phyloP scores from a whole-genome alignment of 306 rosid species.

The Inga laurina region DNA sequence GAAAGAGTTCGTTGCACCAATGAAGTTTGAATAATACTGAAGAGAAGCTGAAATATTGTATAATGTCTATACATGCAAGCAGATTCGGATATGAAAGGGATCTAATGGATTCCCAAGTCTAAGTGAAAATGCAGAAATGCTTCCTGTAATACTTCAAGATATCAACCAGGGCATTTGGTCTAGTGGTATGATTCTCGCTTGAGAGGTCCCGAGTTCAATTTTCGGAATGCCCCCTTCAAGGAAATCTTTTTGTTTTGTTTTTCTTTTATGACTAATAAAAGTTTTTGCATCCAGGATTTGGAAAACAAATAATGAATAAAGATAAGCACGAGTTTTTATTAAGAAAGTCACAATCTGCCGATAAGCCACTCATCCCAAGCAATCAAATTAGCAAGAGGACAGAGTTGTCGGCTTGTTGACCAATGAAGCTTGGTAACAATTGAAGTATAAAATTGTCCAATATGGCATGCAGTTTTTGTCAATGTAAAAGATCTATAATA shows the following conservation, averaged over 20 bases:
- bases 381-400: not conserved
- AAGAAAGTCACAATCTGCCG: not conserved
- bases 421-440: not conserved
- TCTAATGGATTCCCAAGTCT: not conserved
- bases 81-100: not conserved
- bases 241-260: not conserved
- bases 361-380: not conserved
- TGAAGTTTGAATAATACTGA: not conserved
- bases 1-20: not conserved
- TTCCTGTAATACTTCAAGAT: not conserved
- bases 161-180: not conserved
- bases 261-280: not conserved
- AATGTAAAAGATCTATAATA: not conserved
- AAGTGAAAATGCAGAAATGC: not conserved
- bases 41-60: slow-evolving; percentile 3
- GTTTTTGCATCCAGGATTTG: not conserved
- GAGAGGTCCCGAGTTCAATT: not conserved
- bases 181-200: slow-evolving; percentile 2
- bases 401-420: not conserved
- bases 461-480: not conserved
- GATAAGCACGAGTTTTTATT: not conserved
- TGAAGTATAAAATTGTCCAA: not conserved
- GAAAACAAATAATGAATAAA: not conserved
- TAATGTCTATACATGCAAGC: not conserved
- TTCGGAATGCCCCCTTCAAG: not conserved